Evolutionary conservation across 1,284 basidiomycete genomes (phyloP).

Genomic region (Coniophora puteana): DNA sequence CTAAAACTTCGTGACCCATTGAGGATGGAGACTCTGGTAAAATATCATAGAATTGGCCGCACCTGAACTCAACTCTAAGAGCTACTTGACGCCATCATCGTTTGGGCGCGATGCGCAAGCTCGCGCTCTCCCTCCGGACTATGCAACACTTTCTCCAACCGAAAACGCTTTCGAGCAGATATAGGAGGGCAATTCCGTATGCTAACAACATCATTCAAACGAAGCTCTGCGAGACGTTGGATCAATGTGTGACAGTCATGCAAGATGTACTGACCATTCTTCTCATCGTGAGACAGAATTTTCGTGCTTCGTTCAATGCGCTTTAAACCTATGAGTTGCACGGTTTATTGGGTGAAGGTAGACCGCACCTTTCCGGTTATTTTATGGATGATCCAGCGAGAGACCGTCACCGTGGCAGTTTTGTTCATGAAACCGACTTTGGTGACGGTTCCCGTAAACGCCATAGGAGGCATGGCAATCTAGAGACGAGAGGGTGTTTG

Average conservation of each 20-base stretch:
- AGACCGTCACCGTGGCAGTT: conserved; percentile 76
- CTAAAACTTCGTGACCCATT: neutral
- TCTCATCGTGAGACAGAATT: conserved; percentile 69
- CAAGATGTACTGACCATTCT: conserved; percentile 47
- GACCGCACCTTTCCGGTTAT: conserved; percentile 66
- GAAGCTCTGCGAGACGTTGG: conserved; percentile 46
- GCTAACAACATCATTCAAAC: conserved; percentile 61
- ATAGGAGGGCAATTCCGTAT: conserved; percentile 78
- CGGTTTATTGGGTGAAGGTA: neutral
- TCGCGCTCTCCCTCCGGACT: conserved; percentile 65
- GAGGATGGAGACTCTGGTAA: neutral
- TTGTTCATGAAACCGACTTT: conserved; percentile 80
- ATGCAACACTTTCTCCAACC: conserved; percentile 57
- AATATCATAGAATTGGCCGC: neutral
- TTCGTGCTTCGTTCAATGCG: conserved; percentile 71
- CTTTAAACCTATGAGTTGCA: conserved; percentile 32
- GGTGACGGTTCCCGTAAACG: conserved; percentile 67
- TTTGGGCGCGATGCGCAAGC: conserved; percentile 16
- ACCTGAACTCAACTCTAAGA: conserved; percentile 1
- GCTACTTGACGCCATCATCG: neutral
- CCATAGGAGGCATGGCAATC: conserved; percentile 67
- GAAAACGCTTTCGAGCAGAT: conserved; percentile 74
- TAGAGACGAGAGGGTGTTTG: neutral
- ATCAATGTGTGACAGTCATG: neutral
- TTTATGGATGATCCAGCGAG: conserved; percentile 63